Evolutionary conservation across 2,329 filamentous ascomycete species (phyloP).

Genomic region (Xylariaceae sp.): DNA sequence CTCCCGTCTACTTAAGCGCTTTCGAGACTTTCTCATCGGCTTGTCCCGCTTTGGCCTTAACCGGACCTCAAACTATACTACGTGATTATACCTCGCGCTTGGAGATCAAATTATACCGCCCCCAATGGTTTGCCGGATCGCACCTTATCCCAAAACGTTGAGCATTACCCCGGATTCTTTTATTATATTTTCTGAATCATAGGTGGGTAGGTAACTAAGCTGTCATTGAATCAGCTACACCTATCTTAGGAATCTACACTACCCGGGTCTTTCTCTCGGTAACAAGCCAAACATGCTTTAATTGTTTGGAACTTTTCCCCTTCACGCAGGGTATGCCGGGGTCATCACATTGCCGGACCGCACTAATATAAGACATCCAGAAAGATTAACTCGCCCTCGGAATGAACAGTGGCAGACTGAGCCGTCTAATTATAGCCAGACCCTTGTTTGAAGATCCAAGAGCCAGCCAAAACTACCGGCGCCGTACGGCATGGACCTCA

Average conservation of each 20-base stretch:
- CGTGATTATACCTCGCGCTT: slow-evolving; percentile 21
- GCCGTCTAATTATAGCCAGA: neutral
- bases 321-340: too few relatives aligned
- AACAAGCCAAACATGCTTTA: too few relatives aligned
- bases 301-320: too few relatives aligned
- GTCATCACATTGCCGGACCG: too few relatives aligned
- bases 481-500: neutral
- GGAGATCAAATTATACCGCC: slow-evolving; percentile 11
- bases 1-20: slow-evolving; percentile 25
- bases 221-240: too few relatives aligned
- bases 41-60: slow-evolving; percentile 12
- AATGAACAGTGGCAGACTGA: neutral
- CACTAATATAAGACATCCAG: neutral
- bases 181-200: slow-evolving; percentile 6
- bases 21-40: slow-evolving; percentile 14
- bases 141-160: neutral
- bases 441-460: neutral
- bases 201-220: neutral
- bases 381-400: neutral
- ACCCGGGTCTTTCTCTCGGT: too few relatives aligned
- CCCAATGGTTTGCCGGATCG: slow-evolving; percentile 3
- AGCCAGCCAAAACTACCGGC: neutral
- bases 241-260: too few relatives aligned
- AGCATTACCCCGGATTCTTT: slow-evolving; percentile 2
- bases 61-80: slow-evolving; percentile 4